phyloP scores from a whole-genome alignment of 495 filamentous ascomycete species.

The Xylaria venustula region DNA sequence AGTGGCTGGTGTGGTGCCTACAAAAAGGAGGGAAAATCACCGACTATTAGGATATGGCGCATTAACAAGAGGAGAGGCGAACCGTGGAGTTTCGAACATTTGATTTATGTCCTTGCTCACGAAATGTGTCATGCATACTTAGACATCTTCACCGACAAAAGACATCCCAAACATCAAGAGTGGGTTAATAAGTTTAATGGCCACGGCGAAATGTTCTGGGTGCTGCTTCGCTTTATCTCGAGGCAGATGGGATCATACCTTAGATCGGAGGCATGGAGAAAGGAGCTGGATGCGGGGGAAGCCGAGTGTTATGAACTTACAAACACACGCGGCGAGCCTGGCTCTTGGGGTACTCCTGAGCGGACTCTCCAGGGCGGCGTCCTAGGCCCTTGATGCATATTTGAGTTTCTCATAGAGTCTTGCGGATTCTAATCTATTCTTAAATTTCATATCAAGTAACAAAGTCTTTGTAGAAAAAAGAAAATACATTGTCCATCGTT shows the following conservation, averaged over 20 bases:
- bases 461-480: too few species aligned
- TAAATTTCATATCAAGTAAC: too few species aligned
- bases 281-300: neutral
- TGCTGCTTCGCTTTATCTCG: neutral
- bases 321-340: neutral
- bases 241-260: neutral
- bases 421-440: too few species aligned
- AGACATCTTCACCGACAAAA: neutral
- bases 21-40: neutral
- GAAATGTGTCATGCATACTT: constrained; percentile 1
- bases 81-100: neutral
- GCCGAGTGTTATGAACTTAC: neutral
- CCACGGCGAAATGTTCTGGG: constrained; percentile 1
- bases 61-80: neutral
- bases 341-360: neutral
- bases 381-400: neutral
- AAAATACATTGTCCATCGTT: too few species aligned
- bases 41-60: neutral
- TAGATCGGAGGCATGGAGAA: neutral
- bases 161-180: neutral
- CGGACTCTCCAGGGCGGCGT: neutral
- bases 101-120: neutral
- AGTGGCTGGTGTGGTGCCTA: neutral
- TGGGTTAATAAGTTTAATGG: neutral
- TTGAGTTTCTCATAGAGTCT: too few species aligned